phyloP scores from a whole-genome alignment of 1,284 basidiomycete species.

The Leccinum fallax region DNA sequence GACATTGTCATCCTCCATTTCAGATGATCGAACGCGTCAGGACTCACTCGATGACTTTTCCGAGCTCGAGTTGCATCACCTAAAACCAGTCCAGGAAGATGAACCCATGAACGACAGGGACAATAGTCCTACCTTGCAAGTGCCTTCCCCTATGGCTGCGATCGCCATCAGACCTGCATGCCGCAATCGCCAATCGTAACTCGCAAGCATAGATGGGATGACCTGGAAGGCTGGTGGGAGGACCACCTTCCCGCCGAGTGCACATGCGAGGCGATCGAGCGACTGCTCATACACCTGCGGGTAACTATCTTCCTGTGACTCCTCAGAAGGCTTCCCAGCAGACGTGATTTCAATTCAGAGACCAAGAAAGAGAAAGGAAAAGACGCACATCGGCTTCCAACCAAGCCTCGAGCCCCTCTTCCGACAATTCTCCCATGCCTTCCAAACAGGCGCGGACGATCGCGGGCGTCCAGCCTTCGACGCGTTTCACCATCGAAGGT shows the following conservation, averaged over 20 bases:
- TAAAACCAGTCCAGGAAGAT: conserved; percentile 23
- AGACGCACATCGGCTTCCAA: conserved; percentile 68
- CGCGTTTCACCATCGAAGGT: conserved; percentile 66
- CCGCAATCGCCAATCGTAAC: conserved; percentile 78
- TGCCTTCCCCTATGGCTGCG: conserved; percentile 77
- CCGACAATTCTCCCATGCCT: conserved; percentile 76
- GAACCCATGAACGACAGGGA: neutral
- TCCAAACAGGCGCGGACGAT: conserved; percentile 75
- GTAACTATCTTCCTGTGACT: conserved; percentile 71
- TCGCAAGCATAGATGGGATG: conserved; percentile 77
- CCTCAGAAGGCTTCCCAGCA: conserved; percentile 55
- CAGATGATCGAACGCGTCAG: neutral
- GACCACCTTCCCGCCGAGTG: conserved; percentile 70
- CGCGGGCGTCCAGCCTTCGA: conserved; percentile 66
- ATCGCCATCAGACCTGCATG: conserved; percentile 84
- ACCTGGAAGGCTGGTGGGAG: conserved; percentile 77
- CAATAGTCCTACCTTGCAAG: conserved; percentile 50
- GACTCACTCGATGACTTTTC: conserved; percentile 67
- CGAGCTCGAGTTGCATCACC: conserved; percentile 77
- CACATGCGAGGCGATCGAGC: conserved; percentile 74
- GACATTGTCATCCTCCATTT: neutral
- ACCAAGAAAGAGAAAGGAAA: neutral
- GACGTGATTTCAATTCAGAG: conserved; percentile 5
- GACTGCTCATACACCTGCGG: conserved; percentile 79
- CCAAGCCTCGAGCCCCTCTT: conserved; percentile 65